Evolutionary conservation across 2,329 filamentous ascomycete genomes (phyloP), one percentile per base, ranked within the genome.

Genomic region (Chaetomiaceae sp.): DNA sequence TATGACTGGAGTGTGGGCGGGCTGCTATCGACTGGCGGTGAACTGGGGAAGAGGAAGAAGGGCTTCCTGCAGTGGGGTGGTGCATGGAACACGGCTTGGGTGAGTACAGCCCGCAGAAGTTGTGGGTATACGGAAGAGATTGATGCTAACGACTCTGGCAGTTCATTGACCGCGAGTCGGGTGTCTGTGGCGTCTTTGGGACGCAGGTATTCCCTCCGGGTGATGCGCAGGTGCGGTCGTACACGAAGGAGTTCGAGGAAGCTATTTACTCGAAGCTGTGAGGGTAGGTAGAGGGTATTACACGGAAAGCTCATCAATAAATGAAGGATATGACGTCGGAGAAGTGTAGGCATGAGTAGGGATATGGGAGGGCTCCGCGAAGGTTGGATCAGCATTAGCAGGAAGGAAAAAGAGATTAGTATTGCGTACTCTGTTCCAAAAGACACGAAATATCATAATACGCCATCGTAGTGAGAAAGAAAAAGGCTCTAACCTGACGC

Each of bases 1-100:
- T 65, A 64, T 44, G 58, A 64, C 51, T 64, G 60, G 60, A 57
- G 58, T n/a, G 40, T 55, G 14, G 64, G 58, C 20, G 64, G 63
- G 10, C 32, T 64, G 49, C 29, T 65, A 27, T 51, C 61, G 9
- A 56, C 55, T 27, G 58, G 56, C 11, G 56, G 56, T 11, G 42
- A 45, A 5, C 51, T 55, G 11, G 45, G 27, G 27, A 23, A 57
- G 20, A 42, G 62, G 29, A 60, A 54, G 41, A 59, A 47, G 30
- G 61, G 59, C 21, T 59, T 58, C 29, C 32, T 65, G 16, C 57
- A 59, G 54, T 66, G 64, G 62, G 57, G 59, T 7, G 63, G 64
- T 0, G 42, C 58, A 25, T 65, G 57, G 47, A 64, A 65, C 42
- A 21, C 62, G 38, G 34, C 43, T 21, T 66, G 63, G 63, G 62